Base-by-base conservation (phyloP, 139 green algal species). In the Nannochloris sp. region DNA sequence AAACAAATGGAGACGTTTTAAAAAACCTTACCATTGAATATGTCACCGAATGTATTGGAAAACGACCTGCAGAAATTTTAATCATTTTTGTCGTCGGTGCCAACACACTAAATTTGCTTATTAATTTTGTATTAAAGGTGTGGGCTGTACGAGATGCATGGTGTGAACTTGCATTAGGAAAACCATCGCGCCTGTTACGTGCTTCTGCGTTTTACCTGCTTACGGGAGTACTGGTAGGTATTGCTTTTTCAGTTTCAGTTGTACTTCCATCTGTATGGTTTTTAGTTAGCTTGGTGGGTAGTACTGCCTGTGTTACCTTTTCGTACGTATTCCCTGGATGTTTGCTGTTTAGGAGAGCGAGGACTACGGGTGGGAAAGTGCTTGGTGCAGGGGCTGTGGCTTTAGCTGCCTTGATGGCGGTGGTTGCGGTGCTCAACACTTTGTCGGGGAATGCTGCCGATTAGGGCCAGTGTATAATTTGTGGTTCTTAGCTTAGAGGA, bases 121-220 rank as follows among this genome's bases (percentile, higher is more conserved):
- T 72, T 13, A 78, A 78, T 45, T 78, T 74, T 29, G 58, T 74
- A 19, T 48, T 78, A 14, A 78, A 78, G 64, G 70, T 53, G 7
- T 74, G 71, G 65, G 71, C 65, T 27, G 57, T 74, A 24, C 56
- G 65, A 8, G 59, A 74, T 15, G 54, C 55, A 32, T 33, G 60
- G 31, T 60, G 23, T 6, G 65, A 74, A 58, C 39, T 71, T 23
- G 47, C 32, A 6, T 32, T 61, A n/a, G 37, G 38, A 3, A 4
- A 4, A 12, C 31, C 51, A 2, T 38, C 47, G 8, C 42, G 37
- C 15, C 19, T 46, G 4, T 64, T 74, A 12, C 7, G 12, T 0
- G 2, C 2, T 7, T 4, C 1, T 4, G 4, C 34, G 33, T 74
- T 56, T 37, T 74, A 74, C 31, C 0, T 14, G 13, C 2, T 70